Evolutionary conservation across 1,139 yeast genomes (phyloP), one percentile per base, ranked within the genome.

Genomic region (Sugiyamaella xylanicola): DNA sequence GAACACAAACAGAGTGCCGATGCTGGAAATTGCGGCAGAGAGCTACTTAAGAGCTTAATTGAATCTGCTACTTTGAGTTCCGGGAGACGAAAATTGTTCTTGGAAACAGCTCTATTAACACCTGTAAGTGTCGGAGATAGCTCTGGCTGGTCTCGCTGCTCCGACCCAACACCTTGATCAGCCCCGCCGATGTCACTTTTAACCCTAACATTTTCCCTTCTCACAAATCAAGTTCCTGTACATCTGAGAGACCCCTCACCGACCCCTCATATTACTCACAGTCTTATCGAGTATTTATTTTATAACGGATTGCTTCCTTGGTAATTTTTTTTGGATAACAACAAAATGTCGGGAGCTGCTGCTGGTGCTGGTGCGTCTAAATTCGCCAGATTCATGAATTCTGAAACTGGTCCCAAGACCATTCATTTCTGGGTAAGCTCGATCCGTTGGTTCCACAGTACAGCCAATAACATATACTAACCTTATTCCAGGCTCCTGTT

Each of bases 351-450:
- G 25, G 75, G 85, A 56, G 86, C 85, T 55, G 65, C 68, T 29
- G 57, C 68, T 27, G 62, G 63, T 32, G 59, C 68, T 35, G 63
- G 63, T 29, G 65, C 73, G 29, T 68, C 74, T 20, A 63, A 63
- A 59, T 87, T 92, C 71, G 74, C 81, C 59, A 80, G 88, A 67
- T 90, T 85, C 69, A 71, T 89, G 71, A 82, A 85, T 67, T 85
- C 96, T 21, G 96, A 88, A 70, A 89, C 98, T 16, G 99, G 99
- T 36, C 98, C 98, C 36, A 84, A 76, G 70, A 93, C 98, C 22
- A 92, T 93, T 58, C 99, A 93, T 71, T 93, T 93, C 75, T 93
- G 98, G 98, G 92, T 65, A 60, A 20, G 68, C 29, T 17, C 40
- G 25, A 44, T 43, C 41, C 35, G 45, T 25, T 25, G 39, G n/a